phyloP scores from a whole-genome alignment of 257 asterid species.

The Ocimum tenuiflorum region DNA sequence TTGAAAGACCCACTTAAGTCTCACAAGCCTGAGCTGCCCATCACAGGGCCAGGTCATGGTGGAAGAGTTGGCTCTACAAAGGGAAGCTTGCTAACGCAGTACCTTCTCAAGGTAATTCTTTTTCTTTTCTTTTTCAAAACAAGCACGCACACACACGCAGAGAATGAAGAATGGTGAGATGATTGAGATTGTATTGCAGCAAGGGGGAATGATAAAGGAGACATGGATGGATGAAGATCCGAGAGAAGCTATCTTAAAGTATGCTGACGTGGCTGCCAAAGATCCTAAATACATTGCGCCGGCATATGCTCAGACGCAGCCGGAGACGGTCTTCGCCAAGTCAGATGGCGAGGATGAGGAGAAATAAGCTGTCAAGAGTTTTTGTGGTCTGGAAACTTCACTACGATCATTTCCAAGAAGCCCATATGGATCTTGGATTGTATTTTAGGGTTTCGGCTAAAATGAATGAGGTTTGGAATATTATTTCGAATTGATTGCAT shows the following conservation, averaged over 20 bases:
- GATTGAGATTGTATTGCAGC: constrained; percentile 43
- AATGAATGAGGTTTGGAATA: too few relatives aligned
- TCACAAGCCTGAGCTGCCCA: constrained; percentile 92
- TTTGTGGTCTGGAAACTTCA: too few relatives aligned
- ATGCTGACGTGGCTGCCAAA: constrained; percentile 78
- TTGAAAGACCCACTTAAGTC: constrained; percentile 91
- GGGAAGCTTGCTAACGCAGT: constrained; percentile 91
- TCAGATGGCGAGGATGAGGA: constrained; percentile 90
- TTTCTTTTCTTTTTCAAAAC: neutral
- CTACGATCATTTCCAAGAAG: too few relatives aligned
- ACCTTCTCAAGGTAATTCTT: constrained; percentile 70
- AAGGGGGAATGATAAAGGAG: constrained; percentile 91
- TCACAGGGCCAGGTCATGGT: constrained; percentile 92
- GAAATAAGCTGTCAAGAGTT: constrained; percentile 23
- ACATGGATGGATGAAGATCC: constrained; percentile 99
- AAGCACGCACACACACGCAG: constrained; percentile 6
- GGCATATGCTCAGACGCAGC: constrained; percentile 87
- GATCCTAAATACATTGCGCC: constrained; percentile 92
- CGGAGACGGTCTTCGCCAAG: constrained; percentile 62
- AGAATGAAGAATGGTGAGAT: too few relatives aligned
- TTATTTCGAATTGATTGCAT: too few relatives aligned
- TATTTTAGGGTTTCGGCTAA: too few relatives aligned
- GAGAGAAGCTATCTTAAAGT: constrained; percentile 87
- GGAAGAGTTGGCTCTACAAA: constrained; percentile 89
- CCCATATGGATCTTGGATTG: too few relatives aligned